Percentiles rank a stretch among this genome's conserved stretches.
Evolutionary conservation across 1,139 yeast species (phyloP).

Genomic region (Pichia sp.): DNA sequence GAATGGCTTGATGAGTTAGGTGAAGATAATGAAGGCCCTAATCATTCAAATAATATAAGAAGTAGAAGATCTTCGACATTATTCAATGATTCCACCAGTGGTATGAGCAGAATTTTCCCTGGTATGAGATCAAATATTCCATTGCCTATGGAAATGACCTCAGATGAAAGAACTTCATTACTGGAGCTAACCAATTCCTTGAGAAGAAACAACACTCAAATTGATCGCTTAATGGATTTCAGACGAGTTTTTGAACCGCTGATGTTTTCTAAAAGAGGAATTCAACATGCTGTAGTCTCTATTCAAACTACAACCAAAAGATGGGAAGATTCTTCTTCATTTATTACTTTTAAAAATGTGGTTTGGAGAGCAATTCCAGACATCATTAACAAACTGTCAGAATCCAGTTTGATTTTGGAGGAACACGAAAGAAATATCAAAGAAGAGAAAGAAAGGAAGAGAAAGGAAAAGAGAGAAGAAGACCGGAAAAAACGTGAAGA

Average conservation of each 20-base stretch:
- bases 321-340: slow-evolving; percentile 55
- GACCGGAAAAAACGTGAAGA: slow-evolving; percentile 21
- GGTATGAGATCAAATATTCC: slow-evolving; percentile 6
- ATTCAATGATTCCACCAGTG: neutral
- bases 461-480: slow-evolving; percentile 23
- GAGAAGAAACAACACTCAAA: slow-evolving; percentile 14
- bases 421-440: slow-evolving; percentile 31
- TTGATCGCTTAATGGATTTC: slow-evolving; percentile 9
- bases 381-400: slow-evolving; percentile 45
- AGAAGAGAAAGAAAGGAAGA: slow-evolving; percentile 16
- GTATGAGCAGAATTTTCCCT: slow-evolving; percentile 3
- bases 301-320: slow-evolving; percentile 58
- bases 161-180: neutral
- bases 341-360: slow-evolving; percentile 33
- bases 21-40: slow-evolving; percentile 7
- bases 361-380: slow-evolving; percentile 37
- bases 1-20: slow-evolving; percentile 21
- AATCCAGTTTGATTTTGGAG: slow-evolving; percentile 36
- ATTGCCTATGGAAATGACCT: slow-evolving; percentile 6
- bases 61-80: slow-evolving; percentile 13
- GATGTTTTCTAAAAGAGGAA: slow-evolving; percentile 10
- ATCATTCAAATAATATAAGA: slow-evolving; percentile 10
- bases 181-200: neutral
- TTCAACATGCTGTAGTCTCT: slow-evolving; percentile 17
- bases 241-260: slow-evolving; percentile 15